phyloP scores from a whole-genome alignment of 129 eudicot genomes.

The Chrysanthemum seticuspe region DNA sequence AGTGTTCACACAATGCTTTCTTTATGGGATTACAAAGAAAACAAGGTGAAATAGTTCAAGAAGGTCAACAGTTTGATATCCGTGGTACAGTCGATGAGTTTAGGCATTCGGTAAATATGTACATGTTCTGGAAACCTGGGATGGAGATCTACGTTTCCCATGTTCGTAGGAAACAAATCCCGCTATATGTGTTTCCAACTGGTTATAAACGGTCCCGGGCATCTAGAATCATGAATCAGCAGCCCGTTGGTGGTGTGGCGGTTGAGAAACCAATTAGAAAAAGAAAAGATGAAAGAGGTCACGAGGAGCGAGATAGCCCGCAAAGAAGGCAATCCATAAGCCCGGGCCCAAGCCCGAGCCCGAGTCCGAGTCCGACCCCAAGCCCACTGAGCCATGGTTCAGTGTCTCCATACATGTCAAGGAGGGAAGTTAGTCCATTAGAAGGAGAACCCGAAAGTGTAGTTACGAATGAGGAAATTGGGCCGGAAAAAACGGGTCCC shows the following conservation, averaged over 20 bases:
- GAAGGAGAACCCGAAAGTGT: constrained; percentile 16
- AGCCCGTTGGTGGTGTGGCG: constrained; percentile 2
- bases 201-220: constrained; percentile 65
- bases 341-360: constrained; percentile 17
- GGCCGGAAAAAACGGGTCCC: neutral
- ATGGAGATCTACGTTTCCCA: constrained; percentile 93
- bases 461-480: constrained; percentile 13
- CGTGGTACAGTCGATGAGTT: constrained; percentile 88
- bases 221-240: constrained; percentile 41
- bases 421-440: neutral
- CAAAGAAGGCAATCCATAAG: constrained; percentile 48
- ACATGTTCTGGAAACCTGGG: constrained; percentile 79
- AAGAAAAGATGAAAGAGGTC: constrained; percentile 46
- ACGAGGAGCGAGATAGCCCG: constrained; percentile 35
- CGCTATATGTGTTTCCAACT: constrained; percentile 68
- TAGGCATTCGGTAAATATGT: constrained; percentile 64
- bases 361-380: constrained; percentile 24
- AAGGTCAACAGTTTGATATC: constrained; percentile 95
- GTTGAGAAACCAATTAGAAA: constrained; percentile 45
- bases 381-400: constrained; percentile 48
- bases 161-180: constrained; percentile 78
- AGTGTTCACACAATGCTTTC: constrained; percentile 68
- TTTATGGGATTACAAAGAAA: constrained; percentile 94
- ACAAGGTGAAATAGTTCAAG: constrained; percentile 66
- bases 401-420: constrained; percentile 44